Evolutionary conservation across 306 rosid species (phyloP).

Genomic region (Calophaca sinica): DNA sequence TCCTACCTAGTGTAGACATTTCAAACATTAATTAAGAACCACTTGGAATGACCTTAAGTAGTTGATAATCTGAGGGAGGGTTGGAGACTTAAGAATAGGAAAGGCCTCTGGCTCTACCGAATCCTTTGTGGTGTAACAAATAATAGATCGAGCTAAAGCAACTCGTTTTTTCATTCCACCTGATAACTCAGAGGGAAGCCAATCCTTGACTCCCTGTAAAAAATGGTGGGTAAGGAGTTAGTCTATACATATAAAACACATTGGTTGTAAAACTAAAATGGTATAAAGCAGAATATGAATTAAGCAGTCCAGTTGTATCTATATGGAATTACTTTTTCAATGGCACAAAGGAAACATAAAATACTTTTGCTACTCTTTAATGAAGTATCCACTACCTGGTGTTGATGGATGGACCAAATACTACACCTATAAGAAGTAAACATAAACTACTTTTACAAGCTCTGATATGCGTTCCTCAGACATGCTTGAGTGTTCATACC

Average conservation of each 20-base stretch:
- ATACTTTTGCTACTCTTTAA: constrained; percentile 11
- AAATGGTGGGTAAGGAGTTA: background rate
- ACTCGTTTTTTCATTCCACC: constrained; percentile 99
- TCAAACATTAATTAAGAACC: constrained; percentile 12
- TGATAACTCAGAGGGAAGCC: constrained; percentile 93
- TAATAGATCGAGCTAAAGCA: constrained; percentile 95
- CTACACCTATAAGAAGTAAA: no score
- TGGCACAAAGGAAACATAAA: constrained; percentile 17
- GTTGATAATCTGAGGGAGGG: constrained; percentile 36
- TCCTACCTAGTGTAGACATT: constrained; percentile 7
- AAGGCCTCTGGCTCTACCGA: constrained; percentile 87
- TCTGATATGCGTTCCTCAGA: constrained; percentile 71
- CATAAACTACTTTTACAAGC: no score
- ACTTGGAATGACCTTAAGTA: background rate
- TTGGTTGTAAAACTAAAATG: constrained; percentile 5
- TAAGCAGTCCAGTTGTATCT: background rate
- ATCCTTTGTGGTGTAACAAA: constrained; percentile 73
- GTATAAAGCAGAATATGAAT: constrained; percentile 7
- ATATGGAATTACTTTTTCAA: constrained; percentile 18
- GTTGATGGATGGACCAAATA: constrained; percentile 39
- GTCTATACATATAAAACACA: constrained; percentile 20
- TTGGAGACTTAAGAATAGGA: background rate
- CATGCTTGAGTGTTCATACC: constrained; percentile 93
- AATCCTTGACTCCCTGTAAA: constrained; percentile 85
- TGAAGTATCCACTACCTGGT: constrained; percentile 20